These are phyloP conservation scores for Parastagonospora nodorum DNA, from an alignment of 2,329 filamentous ascomycete genomes.

Conservation along the genomic window DNA sequence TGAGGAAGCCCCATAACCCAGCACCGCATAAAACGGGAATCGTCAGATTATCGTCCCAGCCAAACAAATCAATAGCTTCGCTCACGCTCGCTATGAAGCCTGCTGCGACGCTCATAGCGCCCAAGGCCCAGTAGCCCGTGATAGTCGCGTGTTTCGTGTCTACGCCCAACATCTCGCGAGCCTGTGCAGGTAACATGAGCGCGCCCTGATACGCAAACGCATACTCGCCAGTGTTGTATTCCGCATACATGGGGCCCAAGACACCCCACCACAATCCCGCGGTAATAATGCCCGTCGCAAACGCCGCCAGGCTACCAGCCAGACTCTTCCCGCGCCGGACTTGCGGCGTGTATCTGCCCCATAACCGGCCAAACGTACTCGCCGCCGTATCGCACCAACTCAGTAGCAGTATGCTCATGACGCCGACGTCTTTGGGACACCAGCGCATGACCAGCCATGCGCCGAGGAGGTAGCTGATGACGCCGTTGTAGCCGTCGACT, in stretches of 20 bases:
- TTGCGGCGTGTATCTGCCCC: slow-evolving; percentile 84
- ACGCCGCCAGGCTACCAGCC: slow-evolving; percentile 85
- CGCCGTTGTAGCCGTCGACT: slow-evolving; percentile 91
- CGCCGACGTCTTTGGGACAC: slow-evolving; percentile 90
- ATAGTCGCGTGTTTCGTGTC: slow-evolving; percentile 64
- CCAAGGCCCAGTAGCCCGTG: slow-evolving; percentile 73
- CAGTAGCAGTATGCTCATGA: slow-evolving; percentile 85
- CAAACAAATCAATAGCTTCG: slow-evolving; percentile 88
- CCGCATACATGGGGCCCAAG: slow-evolving; percentile 64
- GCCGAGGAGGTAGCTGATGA: slow-evolving; percentile 94
- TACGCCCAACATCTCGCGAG: slow-evolving; percentile 66
- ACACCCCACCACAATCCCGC: slow-evolving; percentile 88
- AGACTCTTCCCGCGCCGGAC: slow-evolving; percentile 88
- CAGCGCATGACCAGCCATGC: slow-evolving; percentile 84
- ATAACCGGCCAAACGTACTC: slow-evolving; percentile 88
- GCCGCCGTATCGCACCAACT: slow-evolving; percentile 99
- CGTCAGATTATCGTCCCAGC: slow-evolving; percentile 96
- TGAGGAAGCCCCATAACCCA: slow-evolving; percentile 90
- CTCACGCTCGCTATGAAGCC: slow-evolving; percentile 88
- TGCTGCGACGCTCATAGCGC: slow-evolving; percentile 81
- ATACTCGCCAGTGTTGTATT: slow-evolving; percentile 51
- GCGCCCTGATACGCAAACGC: slow-evolving; percentile 81
- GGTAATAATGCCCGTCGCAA: slow-evolving; percentile 78
- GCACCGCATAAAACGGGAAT: slow-evolving; percentile 90
- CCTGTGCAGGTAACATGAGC: slow-evolving; percentile 69